Percentiles rank a stretch among this genome's conserved stretches.
These are phyloP conservation scores for Eudorina sp. DNA, from an alignment of 139 green algal species.

Conservation along the genomic window DNA sequence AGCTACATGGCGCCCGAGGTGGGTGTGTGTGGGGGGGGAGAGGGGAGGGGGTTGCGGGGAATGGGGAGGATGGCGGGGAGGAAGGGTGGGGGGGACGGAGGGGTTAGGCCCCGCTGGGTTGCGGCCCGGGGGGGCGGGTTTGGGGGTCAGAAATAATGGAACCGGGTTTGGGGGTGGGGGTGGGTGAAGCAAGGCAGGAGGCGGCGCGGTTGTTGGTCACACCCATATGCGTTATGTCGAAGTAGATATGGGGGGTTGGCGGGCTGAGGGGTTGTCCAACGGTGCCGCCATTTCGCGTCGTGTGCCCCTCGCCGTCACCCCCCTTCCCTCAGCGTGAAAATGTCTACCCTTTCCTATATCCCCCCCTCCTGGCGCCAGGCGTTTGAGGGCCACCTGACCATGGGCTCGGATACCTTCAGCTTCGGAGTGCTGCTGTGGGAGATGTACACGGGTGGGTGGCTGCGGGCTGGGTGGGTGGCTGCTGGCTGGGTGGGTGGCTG, in stretches of 20 bases:
- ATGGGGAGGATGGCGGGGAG: not conserved
- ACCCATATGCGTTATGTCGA: not conserved
- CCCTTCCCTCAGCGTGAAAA: too few relatives aligned
- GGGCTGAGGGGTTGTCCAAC: too few relatives aligned
- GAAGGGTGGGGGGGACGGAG: not conserved
- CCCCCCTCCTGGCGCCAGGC: not conserved
- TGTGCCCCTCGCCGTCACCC: too few relatives aligned
- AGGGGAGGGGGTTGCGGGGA: not conserved
- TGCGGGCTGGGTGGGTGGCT: not conserved
- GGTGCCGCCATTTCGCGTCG: not conserved
- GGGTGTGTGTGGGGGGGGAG: not conserved
- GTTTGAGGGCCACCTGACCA: slow-evolving; percentile 47
- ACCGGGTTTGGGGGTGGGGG: not conserved
- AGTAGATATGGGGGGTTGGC: too few relatives aligned
- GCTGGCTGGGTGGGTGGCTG: not conserved
- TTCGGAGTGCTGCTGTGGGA: slow-evolving; percentile 50
- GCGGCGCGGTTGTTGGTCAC: not conserved
- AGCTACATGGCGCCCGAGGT: slow-evolving; percentile 50
- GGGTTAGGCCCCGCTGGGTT: not conserved
- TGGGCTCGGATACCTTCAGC: slow-evolving; percentile 50
- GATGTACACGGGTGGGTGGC: slow-evolving; percentile 45
- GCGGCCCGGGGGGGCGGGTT: not conserved
- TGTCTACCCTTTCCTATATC: not conserved
- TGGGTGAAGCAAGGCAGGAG: not conserved
- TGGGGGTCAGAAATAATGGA: not conserved